Base-by-base conservation (phyloP, 176 grass and related monocot species). In the Avena sativa region DNA sequence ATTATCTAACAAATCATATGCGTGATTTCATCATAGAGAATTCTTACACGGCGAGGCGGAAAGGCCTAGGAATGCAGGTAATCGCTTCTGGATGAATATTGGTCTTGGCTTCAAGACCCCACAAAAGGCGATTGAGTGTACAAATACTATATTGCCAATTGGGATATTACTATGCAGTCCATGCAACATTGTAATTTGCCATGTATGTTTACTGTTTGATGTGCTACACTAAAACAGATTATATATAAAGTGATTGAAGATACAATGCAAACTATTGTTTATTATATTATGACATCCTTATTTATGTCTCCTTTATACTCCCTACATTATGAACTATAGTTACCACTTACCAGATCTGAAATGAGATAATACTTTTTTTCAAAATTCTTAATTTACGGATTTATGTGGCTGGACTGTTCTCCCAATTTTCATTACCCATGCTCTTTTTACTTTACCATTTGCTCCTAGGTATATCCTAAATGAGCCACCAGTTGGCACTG, bases 61-160 rank as follows among this genome's bases (percentile, higher is more conserved):
- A 64, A 86, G 74, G 65, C 91, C 91, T 70, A 84, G 91, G 7
- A 92, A 92, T 73, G 91, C 87, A 61, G 87, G 84, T 74, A 92
- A 89, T 74, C 84, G 80, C 63, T 59, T 82, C 83, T 92, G 87
- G 87, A 92, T 86, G 71, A 92, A 34, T 26, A 80, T 86, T 73
- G 90, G 90, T 30, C 90, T 89, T 48, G 90, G 90, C 25, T 92
- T 92, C 79, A 89, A 89, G 79, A 92, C 83, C 25, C 90, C 90
- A 14, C 83, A 74, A 46, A 87, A 92, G 70, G 87, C 87, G 12
- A 89, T 89, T 80, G 90, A 89, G 80, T 87, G 83, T 92, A 79
- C 49, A 62, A 40, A 86, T 12, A 52, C 5, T 28, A 20, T 36
- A 25, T 82, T 69, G 15, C 46, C 16, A 36, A 30, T 69, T 4